A percentile compares a stretch with the other conserved stretches of the same genome.
Conservation (phyloP, 2,329 filamentous ascomycete genomes). For the Nemania diffusa region DNA sequence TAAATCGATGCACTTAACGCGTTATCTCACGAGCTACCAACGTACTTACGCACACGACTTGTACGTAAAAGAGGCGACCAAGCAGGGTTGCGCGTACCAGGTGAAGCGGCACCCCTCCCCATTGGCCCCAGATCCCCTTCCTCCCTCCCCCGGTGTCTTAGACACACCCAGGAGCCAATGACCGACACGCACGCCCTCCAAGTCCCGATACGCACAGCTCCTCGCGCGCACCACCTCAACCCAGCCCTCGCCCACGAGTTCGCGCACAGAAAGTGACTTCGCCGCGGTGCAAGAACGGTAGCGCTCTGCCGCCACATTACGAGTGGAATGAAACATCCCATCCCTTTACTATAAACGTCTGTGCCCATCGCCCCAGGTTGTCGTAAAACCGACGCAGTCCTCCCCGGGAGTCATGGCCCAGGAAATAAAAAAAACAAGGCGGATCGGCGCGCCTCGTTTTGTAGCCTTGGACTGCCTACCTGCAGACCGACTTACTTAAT, state of each 20-base stretch:
- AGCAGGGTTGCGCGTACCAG: slow-evolving; percentile 39
- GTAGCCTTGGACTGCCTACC: background rate
- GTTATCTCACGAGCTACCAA: background rate
- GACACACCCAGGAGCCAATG: slow-evolving; percentile 15
- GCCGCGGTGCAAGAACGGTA: slow-evolving; percentile 15
- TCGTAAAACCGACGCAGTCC: slow-evolving; percentile 28
- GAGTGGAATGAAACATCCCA: background rate
- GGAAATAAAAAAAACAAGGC: slow-evolving; percentile 27
- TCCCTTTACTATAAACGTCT: background rate
- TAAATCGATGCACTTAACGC: too few relatives aligned
- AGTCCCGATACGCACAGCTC: slow-evolving; percentile 33
- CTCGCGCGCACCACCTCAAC: slow-evolving; percentile 32
- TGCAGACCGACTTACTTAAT: too few relatives aligned
- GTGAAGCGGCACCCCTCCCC: slow-evolving; percentile 40
- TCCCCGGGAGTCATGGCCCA: slow-evolving; percentile 17
- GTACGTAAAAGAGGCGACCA: slow-evolving; percentile 29
- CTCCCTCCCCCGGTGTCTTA: slow-evolving; percentile 38
- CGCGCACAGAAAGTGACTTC: slow-evolving; percentile 33
- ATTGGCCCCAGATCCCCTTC: slow-evolving; percentile 38
- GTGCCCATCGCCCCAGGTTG: background rate
- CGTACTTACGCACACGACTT: background rate
- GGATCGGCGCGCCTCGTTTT: slow-evolving; percentile 29
- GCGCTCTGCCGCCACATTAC: slow-evolving; percentile 3
- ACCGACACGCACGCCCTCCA: slow-evolving; percentile 25
- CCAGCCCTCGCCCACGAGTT: slow-evolving; percentile 26